phyloP scores from a whole-genome alignment of 139 green algal species.

The Chlorella sp. region DNA sequence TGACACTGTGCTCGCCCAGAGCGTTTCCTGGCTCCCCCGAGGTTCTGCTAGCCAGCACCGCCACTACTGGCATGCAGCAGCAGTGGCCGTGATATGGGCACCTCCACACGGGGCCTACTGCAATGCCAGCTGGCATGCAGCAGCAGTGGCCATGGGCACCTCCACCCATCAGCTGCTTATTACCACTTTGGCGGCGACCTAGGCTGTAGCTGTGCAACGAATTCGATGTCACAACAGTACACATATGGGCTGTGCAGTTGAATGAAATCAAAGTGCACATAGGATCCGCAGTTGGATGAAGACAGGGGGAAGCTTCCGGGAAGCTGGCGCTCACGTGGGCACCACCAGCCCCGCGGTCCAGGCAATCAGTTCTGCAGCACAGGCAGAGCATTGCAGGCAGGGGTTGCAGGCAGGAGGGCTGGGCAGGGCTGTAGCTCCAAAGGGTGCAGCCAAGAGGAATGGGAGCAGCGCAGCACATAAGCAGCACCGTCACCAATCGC shows the following conservation, averaged over 20 bases:
- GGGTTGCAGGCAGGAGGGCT: neutral
- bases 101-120: no score
- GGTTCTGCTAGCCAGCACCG: no score
- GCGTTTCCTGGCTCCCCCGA: no score
- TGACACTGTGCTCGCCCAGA: no score
- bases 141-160: no score
- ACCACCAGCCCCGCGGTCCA: neutral
- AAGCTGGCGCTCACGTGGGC: neutral
- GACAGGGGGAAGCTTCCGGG: no score
- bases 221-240: neutral
- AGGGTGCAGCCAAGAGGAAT: neutral
- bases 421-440: neutral
- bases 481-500: neutral
- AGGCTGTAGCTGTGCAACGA: neutral
- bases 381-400: no score
- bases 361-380: neutral
- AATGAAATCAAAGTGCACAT: no score
- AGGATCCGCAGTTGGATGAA: no score
- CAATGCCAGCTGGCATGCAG: no score
- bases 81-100: no score
- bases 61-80: no score
- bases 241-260: neutral
- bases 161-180: neutral
- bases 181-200: neutral
- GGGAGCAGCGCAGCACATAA: neutral